Percentiles rank a stretch among this genome's conserved stretches.
Evolutionary conservation across 371 early-diverging fungal species (phyloP).

Genomic region (Phascolomyces articulosus): DNA sequence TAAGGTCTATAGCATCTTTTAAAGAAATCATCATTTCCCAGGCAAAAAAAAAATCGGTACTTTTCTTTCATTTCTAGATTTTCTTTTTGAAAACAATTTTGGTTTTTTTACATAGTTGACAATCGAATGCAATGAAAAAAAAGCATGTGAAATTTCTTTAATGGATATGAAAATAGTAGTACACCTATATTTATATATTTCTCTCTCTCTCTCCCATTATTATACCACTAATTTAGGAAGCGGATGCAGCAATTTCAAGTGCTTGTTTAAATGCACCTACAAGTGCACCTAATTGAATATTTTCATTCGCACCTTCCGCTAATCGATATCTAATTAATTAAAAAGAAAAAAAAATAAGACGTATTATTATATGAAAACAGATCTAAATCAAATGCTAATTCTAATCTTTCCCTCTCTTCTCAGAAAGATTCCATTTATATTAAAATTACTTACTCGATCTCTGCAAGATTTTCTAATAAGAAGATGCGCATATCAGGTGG

Average conservation of each 20-base stretch:
- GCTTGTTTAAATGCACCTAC: slow-evolving; percentile 81
- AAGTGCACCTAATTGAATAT: slow-evolving; percentile 80
- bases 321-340: slow-evolving; percentile 68
- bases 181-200: no score
- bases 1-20: no score
- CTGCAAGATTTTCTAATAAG: slow-evolving; percentile 80
- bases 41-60: no score
- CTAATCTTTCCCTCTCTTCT: neutral
- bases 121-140: no score
- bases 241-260: neutral
- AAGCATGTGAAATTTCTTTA: neutral
- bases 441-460: slow-evolving; percentile 77
- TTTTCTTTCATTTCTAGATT: no score
- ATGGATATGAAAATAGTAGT: no score
- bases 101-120: no score
- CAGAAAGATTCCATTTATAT: neutral
- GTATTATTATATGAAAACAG: neutral
- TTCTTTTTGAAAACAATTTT: no score
- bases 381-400: neutral
- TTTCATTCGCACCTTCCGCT: slow-evolving; percentile 80
- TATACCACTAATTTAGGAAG: slow-evolving; percentile 11
- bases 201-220: neutral
- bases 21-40: no score
- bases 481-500: slow-evolving; percentile 66
- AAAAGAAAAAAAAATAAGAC: no score